Evolutionary conservation across 2,329 filamentous ascomycete species (phyloP).

Genomic region (Herpotrichia juniperi): DNA sequence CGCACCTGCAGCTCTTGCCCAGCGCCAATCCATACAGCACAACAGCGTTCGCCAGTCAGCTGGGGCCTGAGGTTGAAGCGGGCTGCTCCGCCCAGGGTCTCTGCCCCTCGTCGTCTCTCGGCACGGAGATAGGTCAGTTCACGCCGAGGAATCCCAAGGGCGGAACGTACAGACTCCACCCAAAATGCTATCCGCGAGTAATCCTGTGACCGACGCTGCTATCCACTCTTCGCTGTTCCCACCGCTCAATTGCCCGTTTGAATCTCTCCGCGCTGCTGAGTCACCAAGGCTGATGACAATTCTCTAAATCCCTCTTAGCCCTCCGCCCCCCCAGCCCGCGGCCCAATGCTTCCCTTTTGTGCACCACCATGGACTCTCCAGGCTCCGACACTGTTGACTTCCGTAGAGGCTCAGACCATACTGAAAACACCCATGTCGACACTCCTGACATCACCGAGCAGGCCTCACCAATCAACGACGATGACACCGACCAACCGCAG

Average conservation of each 20-base stretch:
- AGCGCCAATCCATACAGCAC: background rate
- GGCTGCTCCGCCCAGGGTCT: conserved; percentile 31
- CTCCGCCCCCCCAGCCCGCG: conserved; percentile 16
- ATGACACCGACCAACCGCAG: conserved; percentile 38
- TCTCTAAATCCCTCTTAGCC: conserved; percentile 27
- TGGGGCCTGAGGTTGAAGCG: conserved; percentile 16
- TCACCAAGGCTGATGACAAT: conserved; percentile 21
- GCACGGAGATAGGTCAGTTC: conserved; percentile 23
- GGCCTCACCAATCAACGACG: conserved; percentile 39
- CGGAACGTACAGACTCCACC: conserved; percentile 36
- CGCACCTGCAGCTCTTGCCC: conserved; percentile 11
- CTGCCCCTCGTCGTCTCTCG: conserved; percentile 6
- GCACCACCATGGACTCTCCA: conserved; percentile 43
- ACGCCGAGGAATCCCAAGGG: conserved; percentile 31
- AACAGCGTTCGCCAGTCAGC: background rate
- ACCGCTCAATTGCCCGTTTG: conserved; percentile 8
- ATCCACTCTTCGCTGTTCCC: conserved; percentile 14
- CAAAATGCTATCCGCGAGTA: conserved; percentile 27
- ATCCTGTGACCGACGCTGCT: conserved; percentile 28
- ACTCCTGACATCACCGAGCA: conserved; percentile 38
- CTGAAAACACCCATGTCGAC: conserved; percentile 33
- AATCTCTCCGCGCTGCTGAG: conserved; percentile 23
- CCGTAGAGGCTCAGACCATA: conserved; percentile 1
- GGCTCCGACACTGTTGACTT: conserved; percentile 38
- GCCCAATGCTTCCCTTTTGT: conserved; percentile 19